Base-by-base conservation (phyloP, 2,329 filamentous ascomycete species). In the Colletotrichum godetiae region DNA sequence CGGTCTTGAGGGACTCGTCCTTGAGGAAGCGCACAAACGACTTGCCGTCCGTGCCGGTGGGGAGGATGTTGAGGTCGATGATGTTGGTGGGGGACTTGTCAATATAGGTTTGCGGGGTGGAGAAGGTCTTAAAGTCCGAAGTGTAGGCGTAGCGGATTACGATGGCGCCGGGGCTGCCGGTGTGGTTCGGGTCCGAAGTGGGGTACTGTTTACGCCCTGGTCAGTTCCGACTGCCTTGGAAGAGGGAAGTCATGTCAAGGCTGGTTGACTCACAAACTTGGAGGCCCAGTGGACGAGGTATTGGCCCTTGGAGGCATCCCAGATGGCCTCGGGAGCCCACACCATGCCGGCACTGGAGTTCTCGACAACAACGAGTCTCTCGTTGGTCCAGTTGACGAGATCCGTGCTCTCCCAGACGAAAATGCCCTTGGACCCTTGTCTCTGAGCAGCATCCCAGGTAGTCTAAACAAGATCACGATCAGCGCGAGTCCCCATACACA, bases 81-180 rank as follows among this genome's bases (percentile, higher is more conserved):
- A 88, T 82, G 70, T 86, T 82, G 63, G 83, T 87, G 0, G 85
- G 84, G 1, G 82, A 78, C 56, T 84, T 81, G 78, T 88, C 83
- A 77, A 89, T 85, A 75, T 88, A 88, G 7, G 87, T 87, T 73
- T 86, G 78, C 0, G 89, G 87, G 1, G 84, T 49, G 22, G 82
- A 84, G 77, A 90, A 90, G 1, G 85, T 88, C 59, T 81, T 80
- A 76, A 90, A 91, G 80, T 90, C 88, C 60, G 79, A 81, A 1
- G 89, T 90, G 78, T 89, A 85, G 24, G 88, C 86, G 76, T 88
- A 89, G 61, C 89, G 86, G 72, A 90, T 89, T 49, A 81, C 82
- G 19, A 82, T 84, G 19, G 83, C 81, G 19, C 83, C 81, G 0
- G 87, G 83, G 3, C 78, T 78, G 24, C 88, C 88, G 0, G 83